These are phyloP conservation scores for Marsdenia floribunda DNA, from an alignment of 257 asterid genomes.

Conservation along the genomic window DNA sequence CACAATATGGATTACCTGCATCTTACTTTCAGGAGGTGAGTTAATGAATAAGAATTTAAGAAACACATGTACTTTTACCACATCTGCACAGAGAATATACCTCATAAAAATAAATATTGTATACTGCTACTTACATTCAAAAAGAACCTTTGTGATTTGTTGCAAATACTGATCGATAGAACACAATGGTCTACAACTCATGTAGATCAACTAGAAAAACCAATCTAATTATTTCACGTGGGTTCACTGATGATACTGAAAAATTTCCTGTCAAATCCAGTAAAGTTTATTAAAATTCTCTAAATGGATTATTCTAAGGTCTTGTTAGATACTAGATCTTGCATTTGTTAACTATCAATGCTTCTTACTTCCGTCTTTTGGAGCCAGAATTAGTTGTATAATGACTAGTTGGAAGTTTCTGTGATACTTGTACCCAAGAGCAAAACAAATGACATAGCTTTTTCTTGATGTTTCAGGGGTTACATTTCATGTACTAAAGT, in stretches of 20 bases:
- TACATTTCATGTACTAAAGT: not conserved
- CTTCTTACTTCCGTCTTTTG: not conserved
- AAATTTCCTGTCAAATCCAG: not conserved
- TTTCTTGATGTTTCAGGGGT: not conserved
- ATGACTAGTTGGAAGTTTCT: not conserved
- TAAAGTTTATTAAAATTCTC: not conserved
- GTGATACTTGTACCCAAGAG: not conserved
- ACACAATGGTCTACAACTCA: not conserved
- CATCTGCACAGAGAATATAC: not conserved
- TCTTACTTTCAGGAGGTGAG: not conserved
- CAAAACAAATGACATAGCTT: not conserved
- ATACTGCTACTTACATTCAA: not conserved
- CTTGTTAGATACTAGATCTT: not conserved
- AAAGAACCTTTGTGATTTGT: not conserved
- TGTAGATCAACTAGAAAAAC: not conserved
- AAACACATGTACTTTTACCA: not conserved
- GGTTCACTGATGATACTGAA: not conserved
- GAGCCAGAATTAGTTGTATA: not conserved
- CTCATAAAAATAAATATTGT: not conserved
- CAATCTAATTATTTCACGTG: not conserved
- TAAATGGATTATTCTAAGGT: not conserved
- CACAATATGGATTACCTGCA: not conserved
- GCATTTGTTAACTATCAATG: not conserved
- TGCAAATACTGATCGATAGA: not conserved
- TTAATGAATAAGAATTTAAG: not conserved